These are phyloP conservation scores for Malus hybrid DNA, from an alignment of 331 rosid species.

Conservation along the genomic window DNA sequence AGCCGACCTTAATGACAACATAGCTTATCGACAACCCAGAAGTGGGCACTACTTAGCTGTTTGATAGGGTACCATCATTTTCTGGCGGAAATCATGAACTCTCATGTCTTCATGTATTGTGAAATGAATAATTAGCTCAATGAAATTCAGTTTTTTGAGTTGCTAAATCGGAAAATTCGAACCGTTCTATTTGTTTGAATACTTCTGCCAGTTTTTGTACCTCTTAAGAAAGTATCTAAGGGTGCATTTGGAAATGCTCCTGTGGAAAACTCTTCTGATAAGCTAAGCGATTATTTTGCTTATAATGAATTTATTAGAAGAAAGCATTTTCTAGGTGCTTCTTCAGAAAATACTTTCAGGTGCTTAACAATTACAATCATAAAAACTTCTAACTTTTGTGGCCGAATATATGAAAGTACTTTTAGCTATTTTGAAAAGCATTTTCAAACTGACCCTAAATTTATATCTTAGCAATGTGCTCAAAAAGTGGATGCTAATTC, in stretches of 20 bases:
- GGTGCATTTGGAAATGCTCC: no score
- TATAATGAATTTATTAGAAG: no score
- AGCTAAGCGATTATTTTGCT: no score
- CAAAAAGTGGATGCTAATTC: background rate
- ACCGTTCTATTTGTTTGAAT: background rate
- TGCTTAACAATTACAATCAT: no score
- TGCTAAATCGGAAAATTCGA: background rate
- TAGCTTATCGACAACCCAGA: background rate
- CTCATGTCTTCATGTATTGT: background rate
- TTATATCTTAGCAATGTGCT: background rate
- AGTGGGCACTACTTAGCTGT: conserved; percentile 11
- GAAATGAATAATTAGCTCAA: background rate
- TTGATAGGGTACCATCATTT: conserved; percentile 11
- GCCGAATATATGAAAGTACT: no score
- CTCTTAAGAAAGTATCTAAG: background rate
- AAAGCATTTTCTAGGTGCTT: no score
- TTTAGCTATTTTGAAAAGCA: no score
- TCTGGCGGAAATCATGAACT: background rate
- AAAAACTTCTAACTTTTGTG: no score
- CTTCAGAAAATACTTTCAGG: no score
- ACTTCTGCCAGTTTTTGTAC: background rate
- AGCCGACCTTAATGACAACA: conserved; percentile 2
- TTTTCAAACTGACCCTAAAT: background rate
- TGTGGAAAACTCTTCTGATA: no score
- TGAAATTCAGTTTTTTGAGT: background rate